Percentiles rank a stretch among this genome's conserved stretches.
phyloP scores from a whole-genome alignment of 352 stramenopile genomes.

The Globisporangium acanthophoron region DNA sequence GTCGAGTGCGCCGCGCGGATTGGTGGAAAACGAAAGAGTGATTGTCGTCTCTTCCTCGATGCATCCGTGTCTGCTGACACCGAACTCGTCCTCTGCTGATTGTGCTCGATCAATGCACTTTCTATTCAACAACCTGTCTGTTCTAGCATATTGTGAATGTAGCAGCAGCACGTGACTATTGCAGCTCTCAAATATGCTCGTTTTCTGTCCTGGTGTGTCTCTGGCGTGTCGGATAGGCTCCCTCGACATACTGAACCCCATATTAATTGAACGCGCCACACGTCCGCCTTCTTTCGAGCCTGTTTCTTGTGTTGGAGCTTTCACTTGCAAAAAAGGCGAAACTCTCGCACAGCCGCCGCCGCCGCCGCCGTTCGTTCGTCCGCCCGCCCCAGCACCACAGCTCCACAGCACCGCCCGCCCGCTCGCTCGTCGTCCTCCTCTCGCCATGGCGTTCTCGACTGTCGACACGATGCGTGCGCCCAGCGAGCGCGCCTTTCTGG shows the following conservation, averaged over 20 bases:
- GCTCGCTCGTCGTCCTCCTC: too few relatives aligned
- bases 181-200: not conserved
- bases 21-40: not conserved
- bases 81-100: too few relatives aligned
- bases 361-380: not conserved
- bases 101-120: not conserved
- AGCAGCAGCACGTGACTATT: not conserved
- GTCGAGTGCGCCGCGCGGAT: not conserved
- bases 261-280: not conserved
- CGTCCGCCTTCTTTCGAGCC: not conserved
- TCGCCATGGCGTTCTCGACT: slow-evolving; percentile 37
- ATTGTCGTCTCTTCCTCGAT: not conserved
- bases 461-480: slow-evolving; percentile 36
- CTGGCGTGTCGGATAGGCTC: slow-evolving; percentile 1
- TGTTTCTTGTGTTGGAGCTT: not conserved
- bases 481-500: slow-evolving; percentile 10
- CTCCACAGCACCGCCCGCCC: not conserved
- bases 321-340: slow-evolving; percentile 3
- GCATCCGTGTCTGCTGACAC: not conserved
- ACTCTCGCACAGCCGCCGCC: not conserved
- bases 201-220: slow-evolving; percentile 10
- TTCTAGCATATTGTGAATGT: not conserved
- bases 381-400: not conserved
- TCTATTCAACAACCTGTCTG: not conserved
- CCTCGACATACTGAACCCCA: not conserved